Evolutionary conservation across 2,329 filamentous ascomycete genomes (phyloP).

Genomic region (Aureobasidium sp.): DNA sequence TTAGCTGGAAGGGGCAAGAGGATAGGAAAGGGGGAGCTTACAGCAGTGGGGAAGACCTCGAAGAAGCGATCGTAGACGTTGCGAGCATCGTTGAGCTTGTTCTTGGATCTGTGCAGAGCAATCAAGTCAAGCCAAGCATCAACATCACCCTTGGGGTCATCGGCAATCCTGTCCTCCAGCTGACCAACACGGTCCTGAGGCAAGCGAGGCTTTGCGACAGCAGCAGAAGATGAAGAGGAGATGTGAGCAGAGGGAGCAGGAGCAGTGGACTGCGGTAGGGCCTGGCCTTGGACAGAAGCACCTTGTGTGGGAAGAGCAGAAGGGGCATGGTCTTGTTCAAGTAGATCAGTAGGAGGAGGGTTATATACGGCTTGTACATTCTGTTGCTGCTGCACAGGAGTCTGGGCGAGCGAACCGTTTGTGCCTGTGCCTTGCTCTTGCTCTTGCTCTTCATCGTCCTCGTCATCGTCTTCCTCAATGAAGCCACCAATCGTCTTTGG

Average conservation of each 20-base stretch:
- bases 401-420: conserved; percentile 12
- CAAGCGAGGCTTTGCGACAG: conserved; percentile 43
- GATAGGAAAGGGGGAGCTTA: conserved; percentile 45
- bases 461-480: conserved; percentile 54
- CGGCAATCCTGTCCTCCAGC: conserved; percentile 81
- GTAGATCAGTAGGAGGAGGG: conserved; percentile 12
- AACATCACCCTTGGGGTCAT: conserved; percentile 86
- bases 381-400: conserved; percentile 13
- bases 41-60: conserved; percentile 78
- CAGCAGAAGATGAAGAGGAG: conserved; percentile 17
- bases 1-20: conserved; percentile 25
- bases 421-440: conserved; percentile 12
- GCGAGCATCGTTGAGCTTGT: conserved; percentile 72
- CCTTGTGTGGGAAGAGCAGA: conserved; percentile 25
- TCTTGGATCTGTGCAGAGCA: conserved; percentile 70
- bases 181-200: conserved; percentile 68
- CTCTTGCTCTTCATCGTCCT: conserved; percentile 39
- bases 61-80: conserved; percentile 79
- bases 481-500: conserved; percentile 51
- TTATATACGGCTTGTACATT: conserved; percentile 13
- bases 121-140: conserved; percentile 88
- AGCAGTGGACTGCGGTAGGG: conserved; percentile 12
- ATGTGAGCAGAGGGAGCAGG: conserved; percentile 17
- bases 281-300: conserved; percentile 19
- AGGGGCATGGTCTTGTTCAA: conserved; percentile 16